phyloP scores from a whole-genome alignment of 192 early-diverging fungal genomes.

The Coemansia biformis region DNA sequence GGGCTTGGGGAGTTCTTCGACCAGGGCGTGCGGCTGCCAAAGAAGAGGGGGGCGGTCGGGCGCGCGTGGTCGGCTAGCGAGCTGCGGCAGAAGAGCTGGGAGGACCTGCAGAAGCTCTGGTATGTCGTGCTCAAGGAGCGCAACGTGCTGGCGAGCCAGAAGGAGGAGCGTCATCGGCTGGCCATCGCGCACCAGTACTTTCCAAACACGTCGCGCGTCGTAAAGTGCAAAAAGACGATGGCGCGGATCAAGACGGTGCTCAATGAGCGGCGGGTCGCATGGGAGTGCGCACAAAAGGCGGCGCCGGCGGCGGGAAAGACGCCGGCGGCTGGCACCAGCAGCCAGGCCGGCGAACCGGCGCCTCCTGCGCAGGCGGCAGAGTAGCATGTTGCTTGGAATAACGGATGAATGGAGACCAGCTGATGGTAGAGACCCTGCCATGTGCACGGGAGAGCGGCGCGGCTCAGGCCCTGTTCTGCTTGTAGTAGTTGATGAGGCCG shows the following conservation, averaged over 20 bases:
- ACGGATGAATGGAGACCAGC: neutral
- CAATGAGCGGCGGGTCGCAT: slow-evolving; percentile 64
- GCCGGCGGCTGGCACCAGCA: neutral
- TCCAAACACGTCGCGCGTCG: slow-evolving; percentile 57
- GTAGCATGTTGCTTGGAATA: too few relatives aligned
- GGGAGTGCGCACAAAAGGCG: slow-evolving; percentile 52
- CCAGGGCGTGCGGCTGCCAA: slow-evolving; percentile 51
- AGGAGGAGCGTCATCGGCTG: slow-evolving; percentile 60
- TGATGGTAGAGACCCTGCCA: too few relatives aligned
- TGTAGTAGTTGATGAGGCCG: slow-evolving; percentile 94
- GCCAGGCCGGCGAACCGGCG: too few relatives aligned
- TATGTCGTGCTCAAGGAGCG: slow-evolving; percentile 81
- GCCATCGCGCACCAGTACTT: slow-evolving; percentile 53
- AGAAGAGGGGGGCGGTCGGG: slow-evolving; percentile 52
- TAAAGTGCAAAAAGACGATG: slow-evolving; percentile 81
- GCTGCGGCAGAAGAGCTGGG: slow-evolving; percentile 88
- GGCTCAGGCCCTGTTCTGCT: slow-evolving; percentile 31
- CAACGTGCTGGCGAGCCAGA: slow-evolving; percentile 71
- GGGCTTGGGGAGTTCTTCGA: slow-evolving; percentile 65
- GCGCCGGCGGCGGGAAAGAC: neutral
- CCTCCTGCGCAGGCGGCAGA: too few relatives aligned
- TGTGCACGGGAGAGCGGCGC: too few relatives aligned
- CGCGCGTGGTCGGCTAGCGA: slow-evolving; percentile 86
- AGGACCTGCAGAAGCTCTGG: slow-evolving; percentile 97
- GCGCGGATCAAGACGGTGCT: slow-evolving; percentile 76